Conservation (phyloP, 2,329 filamentous ascomycete genomes). For the Sporothrix protearum region DNA sequence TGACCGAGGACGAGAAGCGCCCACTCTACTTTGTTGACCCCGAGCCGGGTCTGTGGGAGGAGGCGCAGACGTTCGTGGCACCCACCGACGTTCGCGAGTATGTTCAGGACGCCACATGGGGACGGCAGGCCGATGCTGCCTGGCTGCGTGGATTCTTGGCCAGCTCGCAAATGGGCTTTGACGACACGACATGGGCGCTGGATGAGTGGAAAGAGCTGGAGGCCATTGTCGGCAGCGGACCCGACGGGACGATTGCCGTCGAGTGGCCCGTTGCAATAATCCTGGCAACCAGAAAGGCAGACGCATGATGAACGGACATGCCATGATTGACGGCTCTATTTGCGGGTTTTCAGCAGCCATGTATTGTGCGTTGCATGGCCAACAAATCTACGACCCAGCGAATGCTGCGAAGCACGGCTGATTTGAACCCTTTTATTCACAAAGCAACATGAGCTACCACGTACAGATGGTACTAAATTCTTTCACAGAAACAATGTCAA, state of each 20-base stretch:
- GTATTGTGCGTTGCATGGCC: too few relatives aligned
- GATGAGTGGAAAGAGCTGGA: conserved; percentile 28
- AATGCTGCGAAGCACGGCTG: too few relatives aligned
- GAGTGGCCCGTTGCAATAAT: conserved; percentile 28
- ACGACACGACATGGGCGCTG: conserved; percentile 26
- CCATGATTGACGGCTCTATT: too few relatives aligned
- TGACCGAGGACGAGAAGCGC: not conserved
- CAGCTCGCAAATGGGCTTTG: conserved; percentile 29
- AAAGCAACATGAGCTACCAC: too few relatives aligned
- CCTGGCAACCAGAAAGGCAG: conserved; percentile 24
- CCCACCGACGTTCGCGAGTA: conserved; percentile 8
- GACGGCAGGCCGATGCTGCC: conserved; percentile 24
- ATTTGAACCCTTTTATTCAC: too few relatives aligned
- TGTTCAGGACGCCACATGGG: conserved; percentile 24
- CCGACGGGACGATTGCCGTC: conserved; percentile 22
- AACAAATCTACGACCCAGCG: too few relatives aligned
- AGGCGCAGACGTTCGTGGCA: conserved; percentile 12
- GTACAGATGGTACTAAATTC: too few relatives aligned
- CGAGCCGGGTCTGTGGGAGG: conserved; percentile 22
- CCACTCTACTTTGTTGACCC: conserved; percentile 27
- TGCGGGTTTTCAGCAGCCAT: too few relatives aligned
- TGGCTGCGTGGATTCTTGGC: conserved; percentile 30
- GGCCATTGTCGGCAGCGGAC: conserved; percentile 16
- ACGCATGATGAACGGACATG: not conserved
- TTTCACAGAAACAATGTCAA: too few relatives aligned